Percentiles rank a stretch among this genome's conserved stretches.
These are phyloP conservation scores for Cercophora samala DNA, from an alignment of 495 filamentous ascomycete species.

Conservation along the genomic window DNA sequence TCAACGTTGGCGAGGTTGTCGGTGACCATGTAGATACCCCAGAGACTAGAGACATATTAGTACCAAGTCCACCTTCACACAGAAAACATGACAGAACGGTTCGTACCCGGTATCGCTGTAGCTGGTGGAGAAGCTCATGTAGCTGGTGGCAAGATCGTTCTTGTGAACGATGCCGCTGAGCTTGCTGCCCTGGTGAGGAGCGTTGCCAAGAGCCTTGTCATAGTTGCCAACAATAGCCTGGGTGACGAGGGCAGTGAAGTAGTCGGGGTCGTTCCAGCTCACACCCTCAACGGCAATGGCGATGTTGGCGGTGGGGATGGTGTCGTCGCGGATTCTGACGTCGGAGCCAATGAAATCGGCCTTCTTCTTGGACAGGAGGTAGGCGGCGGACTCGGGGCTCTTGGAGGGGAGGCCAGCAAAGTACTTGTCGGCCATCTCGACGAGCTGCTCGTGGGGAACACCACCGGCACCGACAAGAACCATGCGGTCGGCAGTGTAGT, in stretches of 20 bases:
- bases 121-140: conserved; percentile 99
- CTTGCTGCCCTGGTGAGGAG: conserved; percentile 94
- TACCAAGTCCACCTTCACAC: conserved; percentile 1
- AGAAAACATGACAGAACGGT: conserved; percentile 1
- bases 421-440: conserved; percentile 94
- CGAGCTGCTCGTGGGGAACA: conserved; percentile 87
- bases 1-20: conserved; percentile 84
- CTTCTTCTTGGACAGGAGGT: conserved; percentile 73
- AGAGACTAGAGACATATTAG: conserved; percentile 62
- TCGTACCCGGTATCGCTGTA: conserved; percentile 97
- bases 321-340: conserved; percentile 91
- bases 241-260: conserved; percentile 95
- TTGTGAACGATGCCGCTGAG: conserved; percentile 89
- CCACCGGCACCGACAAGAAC: conserved; percentile 95
- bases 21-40: conserved; percentile 98
- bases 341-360: conserved; percentile 97
- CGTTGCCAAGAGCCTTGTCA: conserved; percentile 97
- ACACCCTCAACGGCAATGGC: conserved; percentile 99
- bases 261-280: conserved; percentile 98
- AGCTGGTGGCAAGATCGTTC: conserved; percentile 93
- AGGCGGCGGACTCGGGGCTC: conserved; percentile 66
- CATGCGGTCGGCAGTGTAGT: conserved; percentile 99
- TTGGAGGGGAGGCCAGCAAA: conserved; percentile 72
- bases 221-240: conserved; percentile 99
- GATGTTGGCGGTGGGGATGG: conserved; percentile 91